phyloP scores from a whole-genome alignment of 768 basidiomycete species.

The Boletus coccyginus region DNA sequence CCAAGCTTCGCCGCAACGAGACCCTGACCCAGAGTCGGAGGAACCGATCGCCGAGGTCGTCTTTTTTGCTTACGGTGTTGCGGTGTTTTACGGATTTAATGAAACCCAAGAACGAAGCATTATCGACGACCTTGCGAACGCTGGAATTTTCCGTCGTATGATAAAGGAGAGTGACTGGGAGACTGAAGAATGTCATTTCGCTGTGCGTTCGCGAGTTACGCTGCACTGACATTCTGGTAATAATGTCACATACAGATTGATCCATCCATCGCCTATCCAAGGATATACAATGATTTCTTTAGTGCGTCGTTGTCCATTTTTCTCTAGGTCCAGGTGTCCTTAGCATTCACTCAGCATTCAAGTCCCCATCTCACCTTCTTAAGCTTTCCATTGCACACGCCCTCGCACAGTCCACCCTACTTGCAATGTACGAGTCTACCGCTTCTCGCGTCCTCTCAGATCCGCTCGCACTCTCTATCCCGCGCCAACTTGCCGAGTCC shows the following conservation, averaged over 20 bases:
- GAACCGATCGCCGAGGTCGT: slow-evolving; percentile 69
- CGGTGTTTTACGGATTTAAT: slow-evolving; percentile 85
- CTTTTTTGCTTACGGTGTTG: slow-evolving; percentile 87
- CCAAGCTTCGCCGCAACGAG: neutral
- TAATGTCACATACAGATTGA: slow-evolving; percentile 57
- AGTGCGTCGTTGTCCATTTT: slow-evolving; percentile 50
- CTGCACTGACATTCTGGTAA: neutral
- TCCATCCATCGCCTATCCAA: slow-evolving; percentile 75
- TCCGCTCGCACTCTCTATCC: slow-evolving; percentile 75
- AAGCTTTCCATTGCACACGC: slow-evolving; percentile 95
- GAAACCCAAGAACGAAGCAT: slow-evolving; percentile 80
- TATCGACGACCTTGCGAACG: slow-evolving; percentile 77
- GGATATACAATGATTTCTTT: slow-evolving; percentile 96
- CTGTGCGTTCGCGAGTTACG: slow-evolving; percentile 39
- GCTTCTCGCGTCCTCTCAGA: slow-evolving; percentile 78
- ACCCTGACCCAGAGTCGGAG: slow-evolving; percentile 10
- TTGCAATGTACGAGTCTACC: slow-evolving; percentile 81
- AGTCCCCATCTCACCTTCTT: slow-evolving; percentile 85
- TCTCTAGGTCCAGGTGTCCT: neutral
- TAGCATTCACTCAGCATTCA: slow-evolving; percentile 59
- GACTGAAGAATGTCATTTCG: slow-evolving; percentile 89
- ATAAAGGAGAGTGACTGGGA: slow-evolving; percentile 79
- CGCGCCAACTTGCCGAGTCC: slow-evolving; percentile 73
- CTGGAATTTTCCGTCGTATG: slow-evolving; percentile 62
- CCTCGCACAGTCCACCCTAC: slow-evolving; percentile 89